A percentile compares a stretch with the other conserved stretches of the same genome.
phyloP scores from a whole-genome alignment of 2,329 filamentous ascomycete species.

The Polychaeton citri region DNA sequence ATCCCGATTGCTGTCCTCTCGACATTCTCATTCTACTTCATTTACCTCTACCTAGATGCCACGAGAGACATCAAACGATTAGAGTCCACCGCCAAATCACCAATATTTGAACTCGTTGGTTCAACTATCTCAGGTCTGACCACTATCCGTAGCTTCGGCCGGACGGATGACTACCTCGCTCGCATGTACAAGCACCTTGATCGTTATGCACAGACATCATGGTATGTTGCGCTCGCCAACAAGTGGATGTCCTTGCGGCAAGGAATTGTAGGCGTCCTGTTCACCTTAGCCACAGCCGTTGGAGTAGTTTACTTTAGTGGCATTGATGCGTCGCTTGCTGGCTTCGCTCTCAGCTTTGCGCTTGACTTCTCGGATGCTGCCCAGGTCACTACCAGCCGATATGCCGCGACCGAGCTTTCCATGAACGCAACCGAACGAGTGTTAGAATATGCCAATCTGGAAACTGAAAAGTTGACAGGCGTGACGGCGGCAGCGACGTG shows the following conservation, averaged over 20 bases:
- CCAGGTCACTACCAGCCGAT: conserved; percentile 79
- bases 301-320: conserved; percentile 72
- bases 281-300: conserved; percentile 52
- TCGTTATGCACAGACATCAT: too few relatives aligned
- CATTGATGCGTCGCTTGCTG: conserved; percentile 78
- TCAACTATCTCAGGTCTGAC: too few relatives aligned
- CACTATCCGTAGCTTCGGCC: too few relatives aligned
- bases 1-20: too few relatives aligned
- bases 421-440: conserved; percentile 96
- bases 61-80: too few relatives aligned
- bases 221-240: too few relatives aligned
- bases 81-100: too few relatives aligned
- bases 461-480: conserved; percentile 65
- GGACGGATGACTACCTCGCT: too few relatives aligned
- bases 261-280: conserved; percentile 83
- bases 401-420: conserved; percentile 85
- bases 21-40: too few relatives aligned
- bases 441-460: conserved; percentile 72
- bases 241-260: conserved; percentile 37
- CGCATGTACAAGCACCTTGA: too few relatives aligned
- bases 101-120: too few relatives aligned
- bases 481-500: conserved; percentile 52
- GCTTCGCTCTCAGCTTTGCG: conserved; percentile 80
- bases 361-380: conserved; percentile 89
- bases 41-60: too few relatives aligned